A percentile compares a stretch with the other conserved stretches of the same genome.
Evolutionary conservation across 2,329 filamentous ascomycete genomes (phyloP).

Genomic region (Neodidymelliopsis sp.): DNA sequence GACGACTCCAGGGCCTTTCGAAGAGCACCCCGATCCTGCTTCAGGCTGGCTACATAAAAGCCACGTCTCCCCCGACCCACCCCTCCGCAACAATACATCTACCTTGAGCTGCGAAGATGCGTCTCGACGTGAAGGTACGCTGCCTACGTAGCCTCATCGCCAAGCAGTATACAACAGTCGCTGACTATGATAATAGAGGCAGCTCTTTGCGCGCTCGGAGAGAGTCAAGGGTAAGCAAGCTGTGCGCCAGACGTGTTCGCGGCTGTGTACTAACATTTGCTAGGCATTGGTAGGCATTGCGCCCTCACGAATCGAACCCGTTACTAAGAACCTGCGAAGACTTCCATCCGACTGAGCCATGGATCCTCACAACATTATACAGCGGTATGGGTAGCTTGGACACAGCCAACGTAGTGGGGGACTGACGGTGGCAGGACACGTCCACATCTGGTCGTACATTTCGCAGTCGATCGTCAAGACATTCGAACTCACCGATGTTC

Average conservation of each 20-base stretch:
- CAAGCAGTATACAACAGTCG: conserved; percentile 4
- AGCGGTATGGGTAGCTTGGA: conserved; percentile 68
- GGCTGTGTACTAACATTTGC: conserved; percentile 32
- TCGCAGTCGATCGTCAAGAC: conserved; percentile 88
- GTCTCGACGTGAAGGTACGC: conserved; percentile 56
- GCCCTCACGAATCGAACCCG: conserved; percentile 2
- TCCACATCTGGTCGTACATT: conserved; percentile 97
- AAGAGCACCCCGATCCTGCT: too few species aligned
- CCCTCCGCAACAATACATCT: conserved; percentile 36
- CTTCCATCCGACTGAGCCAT: conserved; percentile 96
- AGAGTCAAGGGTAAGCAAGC: conserved; percentile 73
- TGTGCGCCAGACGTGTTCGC: conserved; percentile 1
- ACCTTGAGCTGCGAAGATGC: conserved; percentile 48
- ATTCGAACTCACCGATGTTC: conserved; percentile 98
- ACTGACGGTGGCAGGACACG: conserved; percentile 73
- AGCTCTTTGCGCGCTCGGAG: conserved; percentile 88
- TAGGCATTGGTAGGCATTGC: conserved; percentile 46
- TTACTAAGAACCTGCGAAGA: conserved; percentile 68
- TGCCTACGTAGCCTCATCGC: not conserved
- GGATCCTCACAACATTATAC: conserved; percentile 92
- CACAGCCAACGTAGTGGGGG: conserved; percentile 5
- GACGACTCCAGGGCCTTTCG: not conserved
- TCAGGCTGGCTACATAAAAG: conserved; percentile 49
- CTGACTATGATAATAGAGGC: conserved; percentile 67
- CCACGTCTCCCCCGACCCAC: conserved; percentile 47